Percentiles rank a stretch among this genome's conserved stretches.
Evolutionary conservation across 78 protist species (phyloP).

Genomic region (Emiliania huxleyi): DNA sequence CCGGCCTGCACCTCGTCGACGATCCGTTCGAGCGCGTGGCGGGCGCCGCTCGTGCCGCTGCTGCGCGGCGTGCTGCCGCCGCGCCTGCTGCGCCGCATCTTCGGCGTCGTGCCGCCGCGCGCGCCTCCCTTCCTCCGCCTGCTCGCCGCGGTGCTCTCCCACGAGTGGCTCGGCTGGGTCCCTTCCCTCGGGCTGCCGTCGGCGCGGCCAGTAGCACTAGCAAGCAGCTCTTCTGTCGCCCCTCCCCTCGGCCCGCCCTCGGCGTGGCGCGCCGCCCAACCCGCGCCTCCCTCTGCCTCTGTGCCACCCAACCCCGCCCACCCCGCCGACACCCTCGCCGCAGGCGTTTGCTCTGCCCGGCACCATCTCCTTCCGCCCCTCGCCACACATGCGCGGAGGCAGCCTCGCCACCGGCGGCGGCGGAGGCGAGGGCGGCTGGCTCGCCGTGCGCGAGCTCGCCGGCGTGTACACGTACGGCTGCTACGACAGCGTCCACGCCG

Average conservation of each 20-base stretch:
- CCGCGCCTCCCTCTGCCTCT: too few species aligned
- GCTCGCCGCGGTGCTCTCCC: neutral
- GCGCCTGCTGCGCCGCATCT: neutral
- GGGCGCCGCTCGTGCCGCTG: neutral
- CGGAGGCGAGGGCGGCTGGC: neutral
- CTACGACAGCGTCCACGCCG: neutral
- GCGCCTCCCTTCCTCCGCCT: slow-evolving; percentile 14
- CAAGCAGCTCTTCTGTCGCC: too few species aligned
- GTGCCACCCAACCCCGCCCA: too few species aligned
- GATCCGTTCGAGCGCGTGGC: neutral
- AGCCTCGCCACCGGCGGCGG: too few species aligned
- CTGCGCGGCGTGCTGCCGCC: neutral
- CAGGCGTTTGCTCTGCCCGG: neutral
- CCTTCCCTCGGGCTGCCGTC: neutral
- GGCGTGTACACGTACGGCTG: slow-evolving; percentile 8
- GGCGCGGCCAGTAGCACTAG: too few species aligned
- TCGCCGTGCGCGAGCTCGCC: neutral
- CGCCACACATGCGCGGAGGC: too few species aligned
- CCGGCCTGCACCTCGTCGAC: neutral
- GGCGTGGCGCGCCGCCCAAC: too few species aligned
- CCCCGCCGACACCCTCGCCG: too few species aligned
- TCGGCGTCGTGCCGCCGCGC: slow-evolving; percentile 2
- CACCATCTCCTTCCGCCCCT: neutral
- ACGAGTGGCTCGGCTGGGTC: slow-evolving; percentile 10
- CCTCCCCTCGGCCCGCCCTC: too few species aligned